Base-by-base conservation (phyloP, 176 grass and related monocot species). In the Puccinellia tenuiflora region DNA sequence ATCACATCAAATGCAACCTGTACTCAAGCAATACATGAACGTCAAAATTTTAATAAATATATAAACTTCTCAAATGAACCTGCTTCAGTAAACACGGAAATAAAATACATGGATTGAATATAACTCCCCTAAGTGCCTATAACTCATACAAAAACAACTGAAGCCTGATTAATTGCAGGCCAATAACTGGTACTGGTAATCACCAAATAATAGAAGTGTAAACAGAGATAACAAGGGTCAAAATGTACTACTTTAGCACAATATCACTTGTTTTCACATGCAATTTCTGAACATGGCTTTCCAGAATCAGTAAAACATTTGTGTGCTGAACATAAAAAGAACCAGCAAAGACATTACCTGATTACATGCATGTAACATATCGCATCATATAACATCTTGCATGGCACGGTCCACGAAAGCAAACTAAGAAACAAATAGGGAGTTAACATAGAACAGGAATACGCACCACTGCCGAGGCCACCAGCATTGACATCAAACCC, bases 401-500 rank as follows among this genome's bases (percentile, higher is more conserved):
- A 15, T 43, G 11, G 6, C 14, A 25, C 5, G 7, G 35, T 6
- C 37, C 37, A 22, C 24, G 35, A 45, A 45, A 26, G 38, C 40
- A 72, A 17, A 45, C 22, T 16, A 72, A 72, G 68, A 46, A 9
- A 8, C 22, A 28, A 72, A 46, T 46, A 46, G 3, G 22, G 40
- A 16, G 68, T 72, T 72, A 9, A 12, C 2, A 43, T 26, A 71
- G 39, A 24, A 26, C 6, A 45, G 38, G 22, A 16, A 13, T 18
- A 77, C n/a, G 4, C 24, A 77, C 66, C 47, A 51, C 76, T 54
- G 4, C 0, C 9, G n/a, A 62, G 26, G 21, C 11, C 17, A 22
- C n/a, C 31, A 37, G 54, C 68, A 73, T 86, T 42, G 29, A 86
- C 17, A 3, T 86, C 76, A 22, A 79, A 86, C 67, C 68, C 46